Base-by-base conservation (phyloP, 768 basidiomycete genomes). In the Floccularia luteovirens region DNA sequence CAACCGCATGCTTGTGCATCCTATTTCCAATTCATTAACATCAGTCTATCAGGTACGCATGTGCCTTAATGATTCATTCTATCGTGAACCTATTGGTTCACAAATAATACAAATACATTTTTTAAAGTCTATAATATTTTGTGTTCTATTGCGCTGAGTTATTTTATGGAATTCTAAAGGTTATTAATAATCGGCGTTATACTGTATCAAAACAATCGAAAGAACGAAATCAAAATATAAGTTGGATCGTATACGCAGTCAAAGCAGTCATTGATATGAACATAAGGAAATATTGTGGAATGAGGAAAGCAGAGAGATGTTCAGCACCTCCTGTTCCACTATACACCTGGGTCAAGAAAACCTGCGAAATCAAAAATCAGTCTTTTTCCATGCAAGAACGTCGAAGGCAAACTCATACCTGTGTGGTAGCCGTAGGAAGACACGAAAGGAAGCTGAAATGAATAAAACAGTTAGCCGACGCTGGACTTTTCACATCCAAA, bases 311-410 rank as follows among this genome's bases (percentile, higher is more conserved):
- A 1, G 77, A 65, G 3, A 83, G 57, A 47, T 81, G 71, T 35
- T 79, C 77, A 4, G 79, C 76, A 21, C 61, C 67, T 20, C 83
- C 82, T 1, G 77, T 79, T 2, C 74, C 78, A 33, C 77, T 81
- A 49, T 79, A 75, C 6, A 79, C 71, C 48, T 84, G 79, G 1
- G 79, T 82, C 25, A 83, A 57, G 41, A 70, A 72, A 0, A 82
- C 79, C 71, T 82, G 47, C 24, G 37, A 17, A 25, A 38, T 25
- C 19, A 37, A 28, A 16, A 6, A 22, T 24, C 21, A 20, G 30
- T 37, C 13, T 37, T 17, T 31, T 12, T 19, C 45, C 2, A 27
- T 20, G 4, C n/a, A n/a, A n/a, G n/a, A 24, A 23, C 17, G 21
- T 32, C 11, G 22, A 36, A 31, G 25, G 22, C 36, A 16, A 39